Conservation (phyloP, 2,329 filamentous ascomycete genomes). For the Botryotinia calthae region DNA sequence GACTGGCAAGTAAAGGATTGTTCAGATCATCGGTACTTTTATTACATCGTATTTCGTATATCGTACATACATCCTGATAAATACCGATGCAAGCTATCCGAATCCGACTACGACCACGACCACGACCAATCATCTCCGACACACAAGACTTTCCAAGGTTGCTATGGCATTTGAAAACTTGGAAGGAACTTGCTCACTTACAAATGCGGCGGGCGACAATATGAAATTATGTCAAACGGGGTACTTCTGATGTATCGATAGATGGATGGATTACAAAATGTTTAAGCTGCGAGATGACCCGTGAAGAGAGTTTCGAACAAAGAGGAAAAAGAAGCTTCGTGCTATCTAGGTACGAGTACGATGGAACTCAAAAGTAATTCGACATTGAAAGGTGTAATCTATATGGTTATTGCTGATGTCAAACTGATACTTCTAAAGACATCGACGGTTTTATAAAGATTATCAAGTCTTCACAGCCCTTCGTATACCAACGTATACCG, state of each 20-base stretch:
- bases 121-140: not conserved
- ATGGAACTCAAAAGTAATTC: not conserved
- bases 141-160: not conserved
- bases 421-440: not conserved
- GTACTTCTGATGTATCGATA: not conserved
- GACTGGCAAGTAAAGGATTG: not conserved
- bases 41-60: not conserved
- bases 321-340: not conserved
- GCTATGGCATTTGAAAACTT: not conserved
- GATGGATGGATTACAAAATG: not conserved
- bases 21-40: not conserved
- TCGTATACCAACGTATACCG: not conserved
- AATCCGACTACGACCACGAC: not conserved
- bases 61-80: not conserved
- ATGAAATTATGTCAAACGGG: not conserved
- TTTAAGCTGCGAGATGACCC: not conserved
- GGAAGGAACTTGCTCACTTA: not conserved
- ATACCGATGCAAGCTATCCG: slow-evolving; percentile 1
- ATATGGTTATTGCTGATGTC: not conserved
- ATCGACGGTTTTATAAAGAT: not conserved
- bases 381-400: not conserved
- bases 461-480: not conserved
- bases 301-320: not conserved
- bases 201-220: not conserved
- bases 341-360: not conserved